Evolutionary conservation across 805 yeast species (phyloP), one percentile per base, ranked within the genome.

Genomic region (Wickerhamiella hasegawae): DNA sequence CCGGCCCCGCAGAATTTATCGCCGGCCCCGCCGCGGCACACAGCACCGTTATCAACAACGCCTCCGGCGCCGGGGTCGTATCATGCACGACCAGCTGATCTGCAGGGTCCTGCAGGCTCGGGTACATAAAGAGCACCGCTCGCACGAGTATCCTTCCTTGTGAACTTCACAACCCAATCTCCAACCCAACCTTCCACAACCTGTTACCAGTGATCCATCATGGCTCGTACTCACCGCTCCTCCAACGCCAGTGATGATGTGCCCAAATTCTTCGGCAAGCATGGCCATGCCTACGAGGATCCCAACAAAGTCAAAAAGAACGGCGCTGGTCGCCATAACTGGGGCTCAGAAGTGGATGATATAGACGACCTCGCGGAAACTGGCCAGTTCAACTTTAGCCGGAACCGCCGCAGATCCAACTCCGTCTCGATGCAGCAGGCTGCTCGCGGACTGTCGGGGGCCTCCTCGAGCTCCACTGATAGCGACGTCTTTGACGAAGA

Each of bases 311-410:
- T 78, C 38, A 82, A 82, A 69, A 82, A 80, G 54, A 67, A 68
- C 39, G 96, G 96, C 33, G 77, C 76, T 23, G 96, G 96, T 32
- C 74, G 72, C 47, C 76, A 75, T 45, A 83, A 83, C 51, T 82
- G 94, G 94, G 96, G 96, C 30, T 60, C 64, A 40, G 47, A 40
- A 6, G 67, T 73, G 6, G 93, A 80, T 46, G 94, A 82, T 48
- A 53, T 76, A 35, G 69, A 71, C 32, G 80, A 73, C 42, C 53
- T 79, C 41, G 65, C 69, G 40, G 71, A 68, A 35, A 59, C 65
- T 15, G 80, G 76, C 33, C 75, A 71, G 42, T 62, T 72, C 42
- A 49, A 49, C 40, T 52, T 58, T 39, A 38, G 48, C 31, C 54
- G 52, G 39, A 28, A 53, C n/a, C 52, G 60, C 23, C 50, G 60